Base-by-base conservation (phyloP, 2,329 filamentous ascomycete genomes). In the Fusarium sp. region DNA sequence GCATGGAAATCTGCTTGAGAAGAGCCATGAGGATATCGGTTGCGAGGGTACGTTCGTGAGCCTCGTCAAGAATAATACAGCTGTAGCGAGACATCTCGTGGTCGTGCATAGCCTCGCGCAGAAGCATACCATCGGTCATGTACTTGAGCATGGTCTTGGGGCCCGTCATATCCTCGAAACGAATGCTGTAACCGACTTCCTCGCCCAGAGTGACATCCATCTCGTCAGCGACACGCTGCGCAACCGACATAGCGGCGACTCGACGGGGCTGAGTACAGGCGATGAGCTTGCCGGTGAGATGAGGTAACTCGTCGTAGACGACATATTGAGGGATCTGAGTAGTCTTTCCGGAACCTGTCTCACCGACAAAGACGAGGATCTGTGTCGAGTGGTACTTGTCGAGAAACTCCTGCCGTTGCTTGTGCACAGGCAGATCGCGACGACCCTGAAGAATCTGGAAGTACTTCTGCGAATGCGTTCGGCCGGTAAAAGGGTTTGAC, bases 261-360 rank as follows among this genome's bases (percentile, higher is more conserved):
- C 96, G 93, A 80, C 97, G 92, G 68, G 96, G 96, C 81, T 99
- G 96, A 8, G 96, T 99, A 86, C 96, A 99, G 61, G 95, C 96
- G 62, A 99, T 91, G 81, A 98, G 90, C 84, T 98, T 98, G 78
- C 89, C 88, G 73, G 90, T 90, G 68, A 89, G 84, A 76, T 98
- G 93, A 26, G 96, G 95, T 31, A 98, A 87, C 81, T 99, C 96
- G 82, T 99, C 96, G 85, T 92, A 98, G 42, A 99, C 89, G 71
- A 99, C 95, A 80, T 98, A 99, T 80, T 99, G 96, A 3, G 96
- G 96, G 66, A 99, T 98, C 84, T 99, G 96, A 0, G 96, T 99
- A 7, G 96, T 99, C 85, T 99, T 99, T 84, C 96, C 96, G 72
- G 96, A 99, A 89, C 97, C 96, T 11, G 96, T 99, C 85, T 99